A percentile compares a stretch with the other conserved stretches of the same genome.
These are phyloP conservation scores for Naganishia vishniacii DNA, from an alignment of 768 basidiomycete genomes.

Conservation along the genomic window DNA sequence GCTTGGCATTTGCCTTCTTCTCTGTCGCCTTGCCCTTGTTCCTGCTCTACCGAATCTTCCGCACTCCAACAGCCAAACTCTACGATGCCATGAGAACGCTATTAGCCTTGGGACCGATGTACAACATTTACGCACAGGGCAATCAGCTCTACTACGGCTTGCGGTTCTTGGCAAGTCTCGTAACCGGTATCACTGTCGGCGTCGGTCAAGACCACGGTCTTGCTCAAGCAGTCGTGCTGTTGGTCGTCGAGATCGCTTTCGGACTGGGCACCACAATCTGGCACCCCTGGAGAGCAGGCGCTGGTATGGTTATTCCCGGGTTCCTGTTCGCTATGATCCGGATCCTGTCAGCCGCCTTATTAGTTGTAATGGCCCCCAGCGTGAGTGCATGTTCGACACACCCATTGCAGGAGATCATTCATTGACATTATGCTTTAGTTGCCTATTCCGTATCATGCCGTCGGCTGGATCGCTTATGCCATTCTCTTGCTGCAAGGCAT, in stretches of 20 bases:
- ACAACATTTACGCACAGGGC: slow-evolving; percentile 88
- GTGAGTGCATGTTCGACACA: slow-evolving; percentile 55
- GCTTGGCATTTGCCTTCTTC: slow-evolving; percentile 70
- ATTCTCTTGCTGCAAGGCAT: slow-evolving; percentile 73
- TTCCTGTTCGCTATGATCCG: slow-evolving; percentile 87
- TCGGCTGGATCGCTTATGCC: slow-evolving; percentile 90
- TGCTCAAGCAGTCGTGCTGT: slow-evolving; percentile 80
- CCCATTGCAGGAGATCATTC: slow-evolving; percentile 6
- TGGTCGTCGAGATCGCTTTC: slow-evolving; percentile 78
- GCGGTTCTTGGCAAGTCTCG: slow-evolving; percentile 73
- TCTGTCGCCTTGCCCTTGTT: slow-evolving; percentile 71
- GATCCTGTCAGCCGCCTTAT: slow-evolving; percentile 79
- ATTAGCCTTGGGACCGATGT: slow-evolving; percentile 81
- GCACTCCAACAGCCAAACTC: slow-evolving; percentile 77
- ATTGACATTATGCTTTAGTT: slow-evolving; percentile 55
- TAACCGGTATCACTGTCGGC: slow-evolving; percentile 77
- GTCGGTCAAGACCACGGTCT: slow-evolving; percentile 85
- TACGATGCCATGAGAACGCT: slow-evolving; percentile 93
- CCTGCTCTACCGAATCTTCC: slow-evolving; percentile 68
- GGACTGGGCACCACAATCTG: slow-evolving; percentile 85
- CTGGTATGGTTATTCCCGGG: slow-evolving; percentile 92
- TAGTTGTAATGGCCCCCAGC: slow-evolving; percentile 82
- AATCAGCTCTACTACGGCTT: slow-evolving; percentile 81
- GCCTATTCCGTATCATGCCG: slow-evolving; percentile 69
- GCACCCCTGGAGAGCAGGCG: slow-evolving; percentile 94